Base-by-base conservation (phyloP, 441 rosid species). In the Lepidium campestre region DNA sequence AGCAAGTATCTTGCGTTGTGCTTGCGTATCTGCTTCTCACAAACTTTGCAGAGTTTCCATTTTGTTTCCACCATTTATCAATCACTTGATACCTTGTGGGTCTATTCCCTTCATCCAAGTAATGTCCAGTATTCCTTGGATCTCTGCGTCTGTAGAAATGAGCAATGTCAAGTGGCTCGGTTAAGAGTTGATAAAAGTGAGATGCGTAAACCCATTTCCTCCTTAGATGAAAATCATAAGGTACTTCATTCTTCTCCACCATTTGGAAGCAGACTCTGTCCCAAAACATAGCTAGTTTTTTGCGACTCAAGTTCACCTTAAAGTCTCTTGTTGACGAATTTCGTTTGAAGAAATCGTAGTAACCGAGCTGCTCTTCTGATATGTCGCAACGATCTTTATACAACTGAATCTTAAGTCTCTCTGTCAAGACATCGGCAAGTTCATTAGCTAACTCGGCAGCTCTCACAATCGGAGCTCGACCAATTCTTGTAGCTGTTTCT, bases 131-230 rank as follows among this genome's bases (percentile, higher is more conserved):
- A 29, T 29, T 75, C 7, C 0, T 62, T 60, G 77, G 73, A 57
- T 2, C 40, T 3, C 66, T 78, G 7, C 35, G 35, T 14, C 84
- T 79, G 61, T 90, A 93, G 56, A 90, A 93, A 10, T 75, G 72
- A 0, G 97, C 96, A 6, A 93, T 88, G 53, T 93, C 98, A 18
- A 93, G 67, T 40, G 98, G 98, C 71, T 93, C 97, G 1, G 86
- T 81, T 3, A 84, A 80, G 15, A 90, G 93, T 71, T 70, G 87
- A 17, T 90, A 93, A 76, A 57, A 83, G 2, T 79, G 86, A 0
- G 88, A 76, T 11, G 82, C 76, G 17, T 82, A 72, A 2, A 93
- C 80, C 94, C 96, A 90, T 63, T 93, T 86, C 4, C 5, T 48
- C 12, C 84, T 57, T 7, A 20, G 64, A 53, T 78, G 82, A 31